These are phyloP conservation scores for Xylaria sp. DNA, from an alignment of 2,329 filamentous ascomycete genomes.

Conservation along the genomic window DNA sequence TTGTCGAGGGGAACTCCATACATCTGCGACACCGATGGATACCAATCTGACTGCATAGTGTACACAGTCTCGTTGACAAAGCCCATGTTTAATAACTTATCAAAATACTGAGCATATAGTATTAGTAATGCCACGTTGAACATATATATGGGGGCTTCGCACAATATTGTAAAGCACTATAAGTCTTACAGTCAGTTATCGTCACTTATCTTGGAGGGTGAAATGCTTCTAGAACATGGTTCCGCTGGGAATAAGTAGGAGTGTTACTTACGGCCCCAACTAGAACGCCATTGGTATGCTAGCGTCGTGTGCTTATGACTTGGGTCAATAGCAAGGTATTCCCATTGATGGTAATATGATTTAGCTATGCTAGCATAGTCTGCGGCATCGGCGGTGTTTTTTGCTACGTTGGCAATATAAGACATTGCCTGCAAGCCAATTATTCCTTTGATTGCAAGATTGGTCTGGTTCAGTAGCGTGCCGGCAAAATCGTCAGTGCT, in stretches of 20 bases:
- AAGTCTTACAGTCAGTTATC: neutral
- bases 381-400: slow-evolving; percentile 63
- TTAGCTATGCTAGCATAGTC: slow-evolving; percentile 64
- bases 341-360: slow-evolving; percentile 43
- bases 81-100: slow-evolving; percentile 51
- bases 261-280: slow-evolving; percentile 28
- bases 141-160: neutral
- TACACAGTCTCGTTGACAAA: slow-evolving; percentile 44
- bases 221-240: neutral
- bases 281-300: slow-evolving; percentile 47
- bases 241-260: neutral
- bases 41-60: slow-evolving; percentile 49
- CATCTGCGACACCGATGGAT: slow-evolving; percentile 67
- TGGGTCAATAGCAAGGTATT: slow-evolving; percentile 41
- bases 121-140: neutral
- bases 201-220: neutral
- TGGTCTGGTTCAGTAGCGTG: slow-evolving; percentile 75
- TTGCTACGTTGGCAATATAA: slow-evolving; percentile 63
- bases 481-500: slow-evolving; percentile 81
- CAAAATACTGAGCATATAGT: slow-evolving; percentile 36
- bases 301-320: slow-evolving; percentile 42
- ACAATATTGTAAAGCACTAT: slow-evolving; percentile 33
- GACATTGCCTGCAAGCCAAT: slow-evolving; percentile 83
- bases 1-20: slow-evolving; percentile 77
- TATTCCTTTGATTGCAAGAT: slow-evolving; percentile 81